A percentile compares a stretch with the other conserved stretches of the same genome.
Evolutionary conservation across 495 filamentous ascomycete genomes (phyloP).

Genomic region (Annulohypoxylon stygium): DNA sequence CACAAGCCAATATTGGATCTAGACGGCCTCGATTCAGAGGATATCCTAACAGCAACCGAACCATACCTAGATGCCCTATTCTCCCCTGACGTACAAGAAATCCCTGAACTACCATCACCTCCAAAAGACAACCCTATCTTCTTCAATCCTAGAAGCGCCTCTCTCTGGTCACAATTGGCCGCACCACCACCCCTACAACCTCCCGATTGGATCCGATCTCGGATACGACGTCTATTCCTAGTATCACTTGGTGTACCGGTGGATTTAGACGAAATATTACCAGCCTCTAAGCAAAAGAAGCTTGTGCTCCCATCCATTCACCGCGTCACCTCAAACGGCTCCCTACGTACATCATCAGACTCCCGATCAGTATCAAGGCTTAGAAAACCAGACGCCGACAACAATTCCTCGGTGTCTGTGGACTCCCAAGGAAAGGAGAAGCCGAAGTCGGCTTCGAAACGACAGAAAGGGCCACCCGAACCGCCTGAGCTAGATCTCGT

Average conservation of each 20-base stretch:
- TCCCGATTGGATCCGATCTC: slow-evolving; percentile 97
- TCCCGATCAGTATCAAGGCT: slow-evolving; percentile 65
- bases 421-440: slow-evolving; percentile 65
- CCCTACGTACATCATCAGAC: slow-evolving; percentile 62
- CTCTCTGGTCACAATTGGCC: slow-evolving; percentile 96
- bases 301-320: slow-evolving; percentile 90
- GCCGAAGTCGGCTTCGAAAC: slow-evolving; percentile 56
- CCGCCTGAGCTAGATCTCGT: slow-evolving; percentile 85
- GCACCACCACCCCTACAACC: slow-evolving; percentile 95
- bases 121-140: slow-evolving; percentile 71
- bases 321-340: slow-evolving; percentile 67
- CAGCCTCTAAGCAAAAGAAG: slow-evolving; percentile 97
- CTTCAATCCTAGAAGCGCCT: slow-evolving; percentile 78
- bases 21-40: slow-evolving; percentile 67
- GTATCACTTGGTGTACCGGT: slow-evolving; percentile 96
- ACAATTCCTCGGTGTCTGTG: slow-evolving; percentile 68
- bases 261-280: slow-evolving; percentile 96
- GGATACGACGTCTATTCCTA: slow-evolving; percentile 94
- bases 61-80: slow-evolving; percentile 70
- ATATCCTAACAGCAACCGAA: slow-evolving; percentile 64
- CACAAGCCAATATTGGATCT: slow-evolving; percentile 79
- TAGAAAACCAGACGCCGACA: slow-evolving; percentile 61
- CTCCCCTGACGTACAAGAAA: slow-evolving; percentile 63
- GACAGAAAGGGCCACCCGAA: slow-evolving; percentile 69
- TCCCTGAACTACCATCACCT: slow-evolving; percentile 61